These are phyloP conservation scores for Mollisia scopiformis DNA, from an alignment of 2,329 filamentous ascomycete species.

Conservation along the genomic window DNA sequence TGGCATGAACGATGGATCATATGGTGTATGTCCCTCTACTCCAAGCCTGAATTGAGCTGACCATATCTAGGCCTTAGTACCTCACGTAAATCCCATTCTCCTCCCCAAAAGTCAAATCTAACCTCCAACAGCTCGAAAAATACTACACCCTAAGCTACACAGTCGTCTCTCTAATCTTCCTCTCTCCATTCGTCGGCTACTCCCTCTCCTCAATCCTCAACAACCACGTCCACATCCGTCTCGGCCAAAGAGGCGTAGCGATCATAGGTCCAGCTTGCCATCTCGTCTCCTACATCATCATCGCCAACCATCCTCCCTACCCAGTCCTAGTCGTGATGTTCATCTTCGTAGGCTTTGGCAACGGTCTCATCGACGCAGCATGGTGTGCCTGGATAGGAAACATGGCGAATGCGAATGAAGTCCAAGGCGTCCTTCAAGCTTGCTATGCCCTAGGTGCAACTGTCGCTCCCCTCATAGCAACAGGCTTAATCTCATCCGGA, in stretches of 20 bases:
- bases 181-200: conserved; percentile 69
- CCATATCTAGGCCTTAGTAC: conserved; percentile 48
- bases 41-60: conserved; percentile 36
- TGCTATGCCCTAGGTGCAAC: conserved; percentile 74
- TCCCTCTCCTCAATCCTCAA: conserved; percentile 64
- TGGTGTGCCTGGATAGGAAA: conserved; percentile 68
- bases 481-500: conserved; percentile 68
- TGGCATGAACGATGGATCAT: conserved; percentile 70
- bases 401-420: conserved; percentile 68
- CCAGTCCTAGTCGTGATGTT: conserved; percentile 67
- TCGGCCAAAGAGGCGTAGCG: conserved; percentile 73
- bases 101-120: neutral
- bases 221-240: conserved; percentile 58
- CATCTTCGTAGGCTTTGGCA: conserved; percentile 70
- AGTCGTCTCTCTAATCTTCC: conserved; percentile 67
- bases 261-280: conserved; percentile 65
- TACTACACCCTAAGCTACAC: conserved; percentile 67
- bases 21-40: conserved; percentile 53
- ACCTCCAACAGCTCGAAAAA: conserved; percentile 50
- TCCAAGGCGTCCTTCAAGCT: conserved; percentile 73
- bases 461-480: conserved; percentile 70
- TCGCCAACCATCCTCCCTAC: conserved; percentile 70
- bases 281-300: conserved; percentile 65
- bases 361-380: conserved; percentile 65
- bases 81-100: conserved; percentile 38